These are phyloP conservation scores for Purpureocillium lavendulum DNA, from an alignment of 2,329 filamentous ascomycete genomes.

Conservation along the genomic window DNA sequence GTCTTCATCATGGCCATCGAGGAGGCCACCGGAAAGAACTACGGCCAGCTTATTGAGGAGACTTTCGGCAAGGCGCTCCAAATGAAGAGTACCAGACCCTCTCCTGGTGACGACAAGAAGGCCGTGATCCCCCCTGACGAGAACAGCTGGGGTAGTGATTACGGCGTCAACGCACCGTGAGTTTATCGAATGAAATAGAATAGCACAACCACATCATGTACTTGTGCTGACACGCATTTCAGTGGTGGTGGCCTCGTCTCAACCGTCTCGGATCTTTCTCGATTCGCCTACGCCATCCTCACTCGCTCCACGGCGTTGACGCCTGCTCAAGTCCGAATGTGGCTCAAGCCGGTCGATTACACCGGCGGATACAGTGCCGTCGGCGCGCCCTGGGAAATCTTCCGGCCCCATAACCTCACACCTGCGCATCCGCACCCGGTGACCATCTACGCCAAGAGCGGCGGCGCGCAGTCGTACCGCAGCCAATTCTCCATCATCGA, in stretches of 20 bases:
- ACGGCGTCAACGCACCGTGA: slow-evolving; percentile 22
- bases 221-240: neutral
- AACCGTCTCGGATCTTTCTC: slow-evolving; percentile 21
- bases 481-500: slow-evolving; percentile 26
- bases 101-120: slow-evolving; percentile 18
- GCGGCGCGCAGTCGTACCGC: slow-evolving; percentile 23
- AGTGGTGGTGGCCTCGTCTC: slow-evolving; percentile 27
- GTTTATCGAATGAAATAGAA: slow-evolving; percentile 3
- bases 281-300: slow-evolving; percentile 19
- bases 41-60: slow-evolving; percentile 15
- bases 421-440: slow-evolving; percentile 19
- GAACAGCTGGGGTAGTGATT: slow-evolving; percentile 24
- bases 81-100: slow-evolving; percentile 12
- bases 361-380: slow-evolving; percentile 21
- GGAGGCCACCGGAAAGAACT: slow-evolving; percentile 17
- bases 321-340: slow-evolving; percentile 15
- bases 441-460: slow-evolving; percentile 24
- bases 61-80: slow-evolving; percentile 9
- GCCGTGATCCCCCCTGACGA: slow-evolving; percentile 25
- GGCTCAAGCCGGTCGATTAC: slow-evolving; percentile 25
- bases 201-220: no score
- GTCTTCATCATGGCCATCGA: slow-evolving; percentile 26
- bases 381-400: slow-evolving; percentile 29
- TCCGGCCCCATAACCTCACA: slow-evolving; percentile 16
- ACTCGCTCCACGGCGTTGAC: slow-evolving; percentile 16